Evolutionary conservation across 108 stramenopile genomes (phyloP), one percentile per base, ranked within the genome.

Genomic region (Pseudonitzschia delicatissima): DNA sequence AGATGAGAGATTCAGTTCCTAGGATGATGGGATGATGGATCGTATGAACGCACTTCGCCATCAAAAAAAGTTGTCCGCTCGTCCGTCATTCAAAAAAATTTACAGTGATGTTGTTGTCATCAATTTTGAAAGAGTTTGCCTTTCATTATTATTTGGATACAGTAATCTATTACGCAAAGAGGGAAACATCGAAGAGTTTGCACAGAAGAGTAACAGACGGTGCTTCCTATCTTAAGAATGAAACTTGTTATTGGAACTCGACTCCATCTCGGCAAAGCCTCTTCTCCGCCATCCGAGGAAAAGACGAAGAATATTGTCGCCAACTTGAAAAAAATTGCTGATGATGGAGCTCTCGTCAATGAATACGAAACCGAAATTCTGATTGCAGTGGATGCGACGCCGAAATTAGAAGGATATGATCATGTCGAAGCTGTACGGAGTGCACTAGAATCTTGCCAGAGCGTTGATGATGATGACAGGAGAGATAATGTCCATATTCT

Each of bases 251-350:
- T 92, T 29, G 88, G 83, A 45, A 93, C 88, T 9, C 85, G 92
- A 2, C 72, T 93, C n/a, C 92, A 93, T 60, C 73, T 93, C 34
- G 88, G 88, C 37, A 73, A 86, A 15, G 74, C 88, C 2, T 71
- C 71, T 3, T 61, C 62, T 17, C 67, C 69, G 4, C 67, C 70
- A 5, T 39, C 52, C 37, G 58, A 34, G 33, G 66, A 45, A 25
- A 50, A 57, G 7, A 50, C 72, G 11, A 29, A 44, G 44, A 47
- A 13, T 18, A 31, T 61, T 32, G 1, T 76, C 0, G n/a, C 7
- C 15, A 76, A 65, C 51, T 27, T 76, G 20, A 25, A 44, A 59
- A 5, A 7, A 18, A 62, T 74, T 65, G 60, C 60, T 11, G 53
- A 33, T 28, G 26, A 55, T 28, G 5, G 9, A 8, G 0, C 6